Evolutionary conservation across 1,139 yeast genomes (phyloP).

Genomic region (Taphrina deformans): DNA sequence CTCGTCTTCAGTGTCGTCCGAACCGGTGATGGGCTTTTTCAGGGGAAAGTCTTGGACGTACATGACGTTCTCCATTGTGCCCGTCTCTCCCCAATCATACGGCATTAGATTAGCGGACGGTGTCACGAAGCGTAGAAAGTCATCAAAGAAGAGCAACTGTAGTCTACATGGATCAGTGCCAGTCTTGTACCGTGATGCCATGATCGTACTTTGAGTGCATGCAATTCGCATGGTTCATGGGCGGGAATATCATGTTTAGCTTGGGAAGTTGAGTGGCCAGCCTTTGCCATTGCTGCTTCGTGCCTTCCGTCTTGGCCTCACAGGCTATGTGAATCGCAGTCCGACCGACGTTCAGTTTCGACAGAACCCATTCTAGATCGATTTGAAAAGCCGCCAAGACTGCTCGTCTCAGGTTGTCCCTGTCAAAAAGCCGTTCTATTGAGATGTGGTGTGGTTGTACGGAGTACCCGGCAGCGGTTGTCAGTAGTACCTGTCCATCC

Average conservation of each 20-base stretch:
- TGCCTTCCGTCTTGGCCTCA: conserved; percentile 37
- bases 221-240: conserved; percentile 34
- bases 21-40: not conserved
- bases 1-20: not conserved
- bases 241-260: conserved; percentile 31
- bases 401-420: conserved; percentile 36
- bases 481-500: conserved; percentile 38
- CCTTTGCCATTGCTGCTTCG: not conserved
- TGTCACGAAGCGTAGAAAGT: conserved; percentile 38
- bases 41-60: conserved; percentile 40
- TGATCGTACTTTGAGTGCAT: conserved; percentile 42
- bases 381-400: conserved; percentile 39
- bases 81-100: conserved; percentile 42
- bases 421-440: conserved; percentile 39
- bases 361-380: conserved; percentile 33
- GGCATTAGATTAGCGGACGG: conserved; percentile 41
- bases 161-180: conserved; percentile 14
- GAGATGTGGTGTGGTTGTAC: conserved; percentile 37
- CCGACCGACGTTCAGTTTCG: conserved; percentile 29
- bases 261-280: conserved; percentile 7
- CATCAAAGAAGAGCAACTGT: conserved; percentile 39
- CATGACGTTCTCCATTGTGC: conserved; percentile 38
- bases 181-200: too few relatives aligned
- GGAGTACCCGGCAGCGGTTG: conserved; percentile 39
- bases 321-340: conserved; percentile 36